Evolutionary conservation across 345 rosid genomes (phyloP).

Genomic region (Nasturtium officinale): DNA sequence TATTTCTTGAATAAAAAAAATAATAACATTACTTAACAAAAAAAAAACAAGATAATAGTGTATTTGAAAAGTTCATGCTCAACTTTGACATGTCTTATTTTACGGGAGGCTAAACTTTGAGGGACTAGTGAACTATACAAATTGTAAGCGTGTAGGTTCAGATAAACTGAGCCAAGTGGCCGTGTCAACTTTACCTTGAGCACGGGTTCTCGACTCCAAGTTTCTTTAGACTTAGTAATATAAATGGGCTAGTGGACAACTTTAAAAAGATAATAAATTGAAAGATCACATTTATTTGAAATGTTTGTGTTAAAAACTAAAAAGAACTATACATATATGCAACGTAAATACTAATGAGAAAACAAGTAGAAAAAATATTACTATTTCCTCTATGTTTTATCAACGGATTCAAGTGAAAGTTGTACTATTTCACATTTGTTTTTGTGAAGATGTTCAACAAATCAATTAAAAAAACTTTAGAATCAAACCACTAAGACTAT

Average conservation of each 20-base stretch:
- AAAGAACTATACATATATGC: neutral
- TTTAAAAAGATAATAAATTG: neutral
- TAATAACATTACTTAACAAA: neutral
- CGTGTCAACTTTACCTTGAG: neutral
- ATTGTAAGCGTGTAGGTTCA: neutral
- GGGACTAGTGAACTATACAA: neutral
- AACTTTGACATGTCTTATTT: neutral
- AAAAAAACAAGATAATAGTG: neutral
- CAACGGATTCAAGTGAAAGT: neutral
- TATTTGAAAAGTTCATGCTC: neutral
- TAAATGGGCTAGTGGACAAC: neutral
- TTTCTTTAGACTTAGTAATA: neutral
- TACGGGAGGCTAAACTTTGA: neutral
- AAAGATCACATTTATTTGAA: neutral
- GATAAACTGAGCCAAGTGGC: slow-evolving; percentile 7
- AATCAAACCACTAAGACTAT: too few relatives aligned
- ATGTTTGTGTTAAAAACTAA: neutral
- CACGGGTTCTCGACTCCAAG: neutral
- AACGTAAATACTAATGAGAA: neutral
- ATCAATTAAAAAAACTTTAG: neutral
- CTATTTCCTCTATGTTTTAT: neutral
- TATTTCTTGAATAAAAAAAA: neutral
- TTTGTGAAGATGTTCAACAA: neutral
- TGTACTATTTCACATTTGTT: neutral
- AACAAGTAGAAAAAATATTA: neutral